Evolutionary conservation across 2,329 filamentous ascomycete genomes (phyloP).

Genomic region (Lachnellula hyalina): DNA sequence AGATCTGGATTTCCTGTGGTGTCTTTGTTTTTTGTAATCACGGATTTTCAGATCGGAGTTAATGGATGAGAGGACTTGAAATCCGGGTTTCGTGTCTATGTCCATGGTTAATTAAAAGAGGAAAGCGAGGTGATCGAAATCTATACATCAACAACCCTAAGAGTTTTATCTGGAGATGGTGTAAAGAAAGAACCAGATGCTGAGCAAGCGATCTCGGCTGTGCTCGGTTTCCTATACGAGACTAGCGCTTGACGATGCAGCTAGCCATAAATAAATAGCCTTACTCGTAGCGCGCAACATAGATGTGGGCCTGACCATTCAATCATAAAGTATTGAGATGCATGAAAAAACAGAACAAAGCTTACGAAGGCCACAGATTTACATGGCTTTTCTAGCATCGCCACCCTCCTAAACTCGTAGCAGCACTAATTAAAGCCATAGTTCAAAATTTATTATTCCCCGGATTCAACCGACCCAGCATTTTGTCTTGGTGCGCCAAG

Average conservation of each 20-base stretch:
- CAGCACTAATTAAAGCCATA: background rate
- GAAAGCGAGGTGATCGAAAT: constrained; percentile 13
- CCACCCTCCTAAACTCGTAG: background rate
- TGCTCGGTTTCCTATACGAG: constrained; percentile 14
- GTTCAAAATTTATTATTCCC: background rate
- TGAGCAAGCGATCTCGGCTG: constrained; percentile 10
- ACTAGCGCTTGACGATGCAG: constrained; percentile 12
- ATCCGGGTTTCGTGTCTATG: constrained; percentile 10
- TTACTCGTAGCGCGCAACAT: constrained; percentile 10
- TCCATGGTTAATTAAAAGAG: constrained; percentile 10
- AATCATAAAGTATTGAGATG: background rate
- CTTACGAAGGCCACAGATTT: too few relatives aligned
- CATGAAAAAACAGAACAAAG: background rate
- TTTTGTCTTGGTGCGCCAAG: background rate
- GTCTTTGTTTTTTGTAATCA: constrained; percentile 15
- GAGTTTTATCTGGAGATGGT: constrained; percentile 12
- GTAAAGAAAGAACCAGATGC: constrained; percentile 10
- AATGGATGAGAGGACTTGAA: constrained; percentile 13
- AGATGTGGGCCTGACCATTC: constrained; percentile 9
- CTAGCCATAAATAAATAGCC: constrained; percentile 11
- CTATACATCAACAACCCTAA: constrained; percentile 11
- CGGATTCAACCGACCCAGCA: background rate
- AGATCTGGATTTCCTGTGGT: constrained; percentile 14
- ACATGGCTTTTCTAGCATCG: background rate
- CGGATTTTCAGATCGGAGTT: constrained; percentile 14